These are phyloP conservation scores for Nitzschia inconspicua DNA, from an alignment of 108 stramenopile species.

Conservation along the genomic window DNA sequence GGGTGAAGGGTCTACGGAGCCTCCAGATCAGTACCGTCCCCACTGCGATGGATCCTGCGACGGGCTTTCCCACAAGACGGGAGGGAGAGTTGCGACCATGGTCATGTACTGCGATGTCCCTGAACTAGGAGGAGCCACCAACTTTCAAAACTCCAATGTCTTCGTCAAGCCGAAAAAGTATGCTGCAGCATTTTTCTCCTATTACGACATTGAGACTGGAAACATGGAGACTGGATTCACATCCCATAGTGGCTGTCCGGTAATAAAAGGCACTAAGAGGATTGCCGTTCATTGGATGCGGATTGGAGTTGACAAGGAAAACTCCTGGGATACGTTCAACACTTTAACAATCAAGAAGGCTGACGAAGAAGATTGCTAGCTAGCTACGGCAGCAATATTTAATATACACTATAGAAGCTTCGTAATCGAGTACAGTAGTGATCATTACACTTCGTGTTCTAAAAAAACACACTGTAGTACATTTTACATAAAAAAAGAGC, in stretches of 20 bases:
- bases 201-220: constrained; percentile 60
- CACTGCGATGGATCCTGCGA: constrained; percentile 93
- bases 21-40: constrained; percentile 76
- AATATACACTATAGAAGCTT: too few relatives aligned
- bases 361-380: constrained; percentile 19
- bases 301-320: constrained; percentile 70
- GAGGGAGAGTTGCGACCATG: constrained; percentile 87
- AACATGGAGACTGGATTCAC: constrained; percentile 70
- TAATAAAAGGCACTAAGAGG: constrained; percentile 80
- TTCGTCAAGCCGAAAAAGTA: constrained; percentile 74
- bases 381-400: too few relatives aligned
- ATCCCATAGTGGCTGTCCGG: constrained; percentile 87
- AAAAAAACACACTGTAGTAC: too few relatives aligned
- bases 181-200: constrained; percentile 79
- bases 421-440: too few relatives aligned
- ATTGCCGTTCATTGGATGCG: constrained; percentile 88
- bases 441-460: too few relatives aligned
- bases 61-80: constrained; percentile 57
- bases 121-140: constrained; percentile 72
- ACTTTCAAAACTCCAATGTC: constrained; percentile 76
- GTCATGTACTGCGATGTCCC: constrained; percentile 90
- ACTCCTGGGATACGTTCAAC: constrained; percentile 80
- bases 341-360: constrained; percentile 53
- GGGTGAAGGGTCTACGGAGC: constrained; percentile 50
- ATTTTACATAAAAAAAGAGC: too few relatives aligned